Conservation (phyloP, 2,329 filamentous ascomycete genomes). For the Claviceps purpurea region DNA sequence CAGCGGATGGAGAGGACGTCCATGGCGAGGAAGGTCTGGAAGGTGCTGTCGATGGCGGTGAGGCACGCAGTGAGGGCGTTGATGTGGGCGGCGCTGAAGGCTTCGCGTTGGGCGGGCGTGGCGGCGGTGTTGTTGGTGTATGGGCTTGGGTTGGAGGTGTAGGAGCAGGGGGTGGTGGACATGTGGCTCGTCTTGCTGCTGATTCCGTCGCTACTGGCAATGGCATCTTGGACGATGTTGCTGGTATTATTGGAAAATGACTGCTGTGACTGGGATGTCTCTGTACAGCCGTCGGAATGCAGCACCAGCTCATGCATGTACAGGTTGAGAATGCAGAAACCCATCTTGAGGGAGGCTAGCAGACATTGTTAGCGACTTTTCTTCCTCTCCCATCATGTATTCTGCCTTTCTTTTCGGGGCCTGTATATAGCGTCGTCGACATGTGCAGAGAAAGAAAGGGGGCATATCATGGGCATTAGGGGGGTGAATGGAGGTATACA, state of each 20-base stretch:
- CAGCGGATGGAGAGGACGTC: conserved; percentile 45
- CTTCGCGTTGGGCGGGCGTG: conserved; percentile 24
- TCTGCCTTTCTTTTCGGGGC: not conserved
- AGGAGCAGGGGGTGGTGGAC: conserved; percentile 27
- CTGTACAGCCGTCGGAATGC: conserved; percentile 42
- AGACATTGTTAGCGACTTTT: not conserved
- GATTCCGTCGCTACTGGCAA: conserved; percentile 13
- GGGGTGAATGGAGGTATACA: too few species aligned
- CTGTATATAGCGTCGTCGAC: too few species aligned
- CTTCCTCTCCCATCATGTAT: not conserved
- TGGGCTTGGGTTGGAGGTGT: conserved; percentile 16
- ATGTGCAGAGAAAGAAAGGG: too few species aligned
- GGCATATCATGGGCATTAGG: too few species aligned
- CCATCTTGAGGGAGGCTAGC: conserved; percentile 47
- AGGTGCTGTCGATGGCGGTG: conserved; percentile 49
- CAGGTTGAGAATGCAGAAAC: conserved; percentile 51
- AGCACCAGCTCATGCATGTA: conserved; percentile 68
- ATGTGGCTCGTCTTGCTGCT: too few species aligned
- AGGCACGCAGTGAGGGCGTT: conserved; percentile 55
- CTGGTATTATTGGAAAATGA: too few species aligned
- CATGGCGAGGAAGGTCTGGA: conserved; percentile 52
- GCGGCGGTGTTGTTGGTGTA: conserved; percentile 23
- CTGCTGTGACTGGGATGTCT: too few species aligned
- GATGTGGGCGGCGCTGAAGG: conserved; percentile 40
- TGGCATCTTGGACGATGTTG: conserved; percentile 28